Base-by-base conservation (phyloP, 257 asterid genomes). In the Mitragyna speciosa region DNA sequence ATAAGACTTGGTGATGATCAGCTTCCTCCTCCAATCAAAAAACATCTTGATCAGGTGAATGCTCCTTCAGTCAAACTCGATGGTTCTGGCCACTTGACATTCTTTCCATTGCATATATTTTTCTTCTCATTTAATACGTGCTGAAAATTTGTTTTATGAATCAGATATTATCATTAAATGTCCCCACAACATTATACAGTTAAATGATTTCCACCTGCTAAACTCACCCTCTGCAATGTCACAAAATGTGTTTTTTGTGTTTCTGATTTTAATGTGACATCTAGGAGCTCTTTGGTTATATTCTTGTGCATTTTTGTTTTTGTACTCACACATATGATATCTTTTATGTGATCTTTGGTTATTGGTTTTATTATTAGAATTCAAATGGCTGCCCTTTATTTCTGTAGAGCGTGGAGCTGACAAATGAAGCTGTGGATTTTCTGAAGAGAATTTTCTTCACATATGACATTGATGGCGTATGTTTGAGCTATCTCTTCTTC, bases 381-480 rank as follows among this genome's bases (percentile, higher is more conserved):
- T 63, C 47, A 76, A 19, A 81, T 49, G 39, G 26, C 12, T 68
- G 19, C 56, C 59, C 61, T 15, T 61, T 76, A 36, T 48, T 52
- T 76, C 63, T 85, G 85, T 72, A 96, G 99, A 96, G 96, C 70
- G 96, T 90, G 86, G 99, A 96, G 96, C 90, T 96, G 73, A 88
- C 96, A 76, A 87, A 80, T 84, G 99, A 94, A 73, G 98, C 97
- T 72, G 80, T 89, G 88, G 97, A 96, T 31, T 96, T 94, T 79
- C 95, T 96, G 84, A 89, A 76, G 85, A 88, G 85, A 70, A 88
- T 87, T 74, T 94, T 96, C 87, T 28, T 82, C 88, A 89, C 97
- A 70, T 94, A 83, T 76, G 99, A 96, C 79, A 87, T 84, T 79
- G 97, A 96, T 79, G 82, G 93, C 81, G 99, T 95, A 94, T 48